These are phyloP conservation scores for Osmozyma mogii DNA, from an alignment of 805 yeast species.

Conservation along the genomic window DNA sequence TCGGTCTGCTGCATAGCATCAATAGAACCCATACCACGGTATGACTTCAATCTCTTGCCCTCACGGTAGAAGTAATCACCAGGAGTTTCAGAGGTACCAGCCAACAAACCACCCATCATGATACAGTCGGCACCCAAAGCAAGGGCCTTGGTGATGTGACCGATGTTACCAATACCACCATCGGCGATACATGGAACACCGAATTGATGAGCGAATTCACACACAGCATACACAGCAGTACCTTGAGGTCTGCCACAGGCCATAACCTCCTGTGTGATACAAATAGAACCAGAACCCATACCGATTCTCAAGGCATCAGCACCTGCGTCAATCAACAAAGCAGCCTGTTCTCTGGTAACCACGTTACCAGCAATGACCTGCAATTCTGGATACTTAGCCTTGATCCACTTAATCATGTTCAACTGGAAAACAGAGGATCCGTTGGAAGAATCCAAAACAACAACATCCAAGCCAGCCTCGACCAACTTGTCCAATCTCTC, in stretches of 20 bases:
- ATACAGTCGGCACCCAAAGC: conserved; percentile 95
- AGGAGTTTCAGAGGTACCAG: conserved; percentile 98
- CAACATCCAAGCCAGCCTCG: conserved; percentile 96
- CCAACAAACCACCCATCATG: conserved; percentile 99
- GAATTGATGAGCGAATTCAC: conserved; percentile 88
- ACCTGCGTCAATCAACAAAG: conserved; percentile 79
- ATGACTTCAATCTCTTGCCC: conserved; percentile 93
- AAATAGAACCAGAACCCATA: conserved; percentile 99
- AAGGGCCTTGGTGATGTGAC: conserved; percentile 94
- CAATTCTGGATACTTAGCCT: conserved; percentile 66
- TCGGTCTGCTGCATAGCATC: conserved; percentile 96
- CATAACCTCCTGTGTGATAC: conserved; percentile 99
- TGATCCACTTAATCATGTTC: conserved; percentile 89
- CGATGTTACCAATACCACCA: conserved; percentile 98
- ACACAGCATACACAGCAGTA: conserved; percentile 92
- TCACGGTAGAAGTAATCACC: conserved; percentile 97
- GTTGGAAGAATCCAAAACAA: conserved; percentile 91
- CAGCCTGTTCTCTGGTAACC: conserved; percentile 98
- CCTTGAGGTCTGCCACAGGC: conserved; percentile 99
- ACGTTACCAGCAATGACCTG: conserved; percentile 97
- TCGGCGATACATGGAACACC: conserved; percentile 99
- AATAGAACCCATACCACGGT: conserved; percentile 99
- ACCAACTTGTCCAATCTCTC: conserved; percentile 78
- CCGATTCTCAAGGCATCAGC: conserved; percentile 98
- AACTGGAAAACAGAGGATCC: conserved; percentile 95